phyloP scores from a whole-genome alignment of 1,139 yeast species.

The Candida sanyaensis region DNA sequence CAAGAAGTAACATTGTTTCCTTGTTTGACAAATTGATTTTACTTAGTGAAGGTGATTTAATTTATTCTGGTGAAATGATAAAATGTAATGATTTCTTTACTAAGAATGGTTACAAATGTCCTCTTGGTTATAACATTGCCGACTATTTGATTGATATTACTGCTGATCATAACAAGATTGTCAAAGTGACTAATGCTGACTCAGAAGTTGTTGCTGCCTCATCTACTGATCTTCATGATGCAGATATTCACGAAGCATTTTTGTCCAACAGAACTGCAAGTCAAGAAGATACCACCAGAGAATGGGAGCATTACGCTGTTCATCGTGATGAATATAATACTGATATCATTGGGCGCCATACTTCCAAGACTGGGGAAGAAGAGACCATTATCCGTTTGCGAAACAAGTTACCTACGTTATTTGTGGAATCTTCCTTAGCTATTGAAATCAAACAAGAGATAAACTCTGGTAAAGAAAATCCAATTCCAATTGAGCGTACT shows the following conservation, averaged over 20 bases:
- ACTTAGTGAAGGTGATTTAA: slow-evolving; percentile 80
- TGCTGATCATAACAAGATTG: slow-evolving; percentile 53
- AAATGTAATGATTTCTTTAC: slow-evolving; percentile 73
- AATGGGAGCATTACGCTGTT: slow-evolving; percentile 89
- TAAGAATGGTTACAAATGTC: slow-evolving; percentile 78
- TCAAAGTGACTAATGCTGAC: slow-evolving; percentile 27
- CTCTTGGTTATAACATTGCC: slow-evolving; percentile 88
- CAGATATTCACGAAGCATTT: slow-evolving; percentile 42
- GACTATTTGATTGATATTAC: slow-evolving; percentile 91
- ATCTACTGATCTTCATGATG: slow-evolving; percentile 24
- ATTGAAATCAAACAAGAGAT: slow-evolving; percentile 53
- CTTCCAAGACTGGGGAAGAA: slow-evolving; percentile 25
- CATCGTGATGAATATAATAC: slow-evolving; percentile 69
- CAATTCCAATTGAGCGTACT: slow-evolving; percentile 36
- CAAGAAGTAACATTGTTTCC: slow-evolving; percentile 94
- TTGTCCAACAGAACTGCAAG: slow-evolving; percentile 27
- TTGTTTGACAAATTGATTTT: slow-evolving; percentile 80
- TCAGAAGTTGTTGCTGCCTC: slow-evolving; percentile 16
- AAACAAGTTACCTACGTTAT: slow-evolving; percentile 43
- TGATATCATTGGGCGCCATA: slow-evolving; percentile 16
- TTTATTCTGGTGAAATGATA: slow-evolving; percentile 83
- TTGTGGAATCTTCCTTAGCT: slow-evolving; percentile 50
- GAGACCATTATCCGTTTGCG: slow-evolving; percentile 32
- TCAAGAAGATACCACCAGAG: slow-evolving; percentile 64
- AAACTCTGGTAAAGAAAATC: slow-evolving; percentile 31